Percentiles rank a stretch among this genome's conserved stretches.
Evolutionary conservation across 169 alveolate genomes (phyloP).

Genomic region (Plasmodium cynomolgi): DNA sequence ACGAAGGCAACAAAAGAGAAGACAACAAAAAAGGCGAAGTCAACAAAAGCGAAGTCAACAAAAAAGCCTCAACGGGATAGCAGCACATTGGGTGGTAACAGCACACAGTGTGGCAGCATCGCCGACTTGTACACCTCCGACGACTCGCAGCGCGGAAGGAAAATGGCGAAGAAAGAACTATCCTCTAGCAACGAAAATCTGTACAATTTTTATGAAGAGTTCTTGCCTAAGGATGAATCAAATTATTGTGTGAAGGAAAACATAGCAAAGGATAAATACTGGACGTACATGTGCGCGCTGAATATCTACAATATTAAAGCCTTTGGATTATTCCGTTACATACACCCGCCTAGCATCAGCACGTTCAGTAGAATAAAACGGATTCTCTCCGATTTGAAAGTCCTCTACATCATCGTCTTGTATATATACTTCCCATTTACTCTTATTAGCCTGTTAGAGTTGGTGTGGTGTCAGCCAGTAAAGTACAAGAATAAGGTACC

Average conservation of each 20-base stretch:
- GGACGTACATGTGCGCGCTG: constrained; percentile 64
- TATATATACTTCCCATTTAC: constrained; percentile 80
- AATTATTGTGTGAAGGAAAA: constrained; percentile 23
- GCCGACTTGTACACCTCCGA: not conserved
- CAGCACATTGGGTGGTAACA: not conserved
- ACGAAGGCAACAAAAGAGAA: not conserved
- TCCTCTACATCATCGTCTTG: constrained; percentile 56
- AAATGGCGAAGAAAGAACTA: not conserved
- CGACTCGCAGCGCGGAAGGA: not conserved
- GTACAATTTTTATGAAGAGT: constrained; percentile 16
- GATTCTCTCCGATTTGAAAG: constrained; percentile 35
- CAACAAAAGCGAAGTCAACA: not conserved
- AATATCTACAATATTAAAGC: constrained; percentile 62
- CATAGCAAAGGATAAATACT: constrained; percentile 55
- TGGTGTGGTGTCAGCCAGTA: constrained; percentile 83
- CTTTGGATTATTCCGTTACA: constrained; percentile 70
- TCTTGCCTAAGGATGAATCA: not conserved
- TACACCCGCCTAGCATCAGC: constrained; percentile 48
- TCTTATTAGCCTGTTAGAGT: constrained; percentile 78
- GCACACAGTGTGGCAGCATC: not conserved
- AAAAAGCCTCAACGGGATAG: not conserved
- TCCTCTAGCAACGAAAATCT: constrained; percentile 1
- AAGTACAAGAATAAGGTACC: constrained; percentile 76
- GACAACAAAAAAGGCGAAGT: not conserved
- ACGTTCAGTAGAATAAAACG: constrained; percentile 11